phyloP scores from a whole-genome alignment of 495 filamentous ascomycete species.

The Tuber brumale region DNA sequence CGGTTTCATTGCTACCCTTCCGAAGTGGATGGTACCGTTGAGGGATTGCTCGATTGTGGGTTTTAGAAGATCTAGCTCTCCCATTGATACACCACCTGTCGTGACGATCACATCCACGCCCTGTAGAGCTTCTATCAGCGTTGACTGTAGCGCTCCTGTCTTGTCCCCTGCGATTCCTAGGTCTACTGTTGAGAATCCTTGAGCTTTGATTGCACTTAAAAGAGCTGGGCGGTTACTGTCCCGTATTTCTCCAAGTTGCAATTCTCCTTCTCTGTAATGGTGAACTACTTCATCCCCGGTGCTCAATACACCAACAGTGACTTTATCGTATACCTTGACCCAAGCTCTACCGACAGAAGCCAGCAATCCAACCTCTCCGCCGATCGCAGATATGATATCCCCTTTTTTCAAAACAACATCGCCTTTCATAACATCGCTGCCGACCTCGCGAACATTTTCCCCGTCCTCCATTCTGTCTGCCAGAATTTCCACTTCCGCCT shows the following conservation, averaged over 20 bases:
- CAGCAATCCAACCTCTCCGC: slow-evolving; percentile 84
- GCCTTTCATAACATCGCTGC: slow-evolving; percentile 71
- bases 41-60: slow-evolving; percentile 88
- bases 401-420: slow-evolving; percentile 66
- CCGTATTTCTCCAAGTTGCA: slow-evolving; percentile 76
- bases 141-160: slow-evolving; percentile 66
- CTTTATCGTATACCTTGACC: slow-evolving; percentile 69
- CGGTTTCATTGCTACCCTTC: slow-evolving; percentile 93
- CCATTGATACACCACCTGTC: slow-evolving; percentile 95
- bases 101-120: slow-evolving; percentile 80
- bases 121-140: slow-evolving; percentile 64
- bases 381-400: slow-evolving; percentile 69
- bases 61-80: slow-evolving; percentile 93
- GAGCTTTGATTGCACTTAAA: slow-evolving; percentile 65
- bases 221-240: slow-evolving; percentile 89
- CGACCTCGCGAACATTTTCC: slow-evolving; percentile 86
- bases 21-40: slow-evolving; percentile 93
- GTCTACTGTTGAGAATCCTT: slow-evolving; percentile 73
- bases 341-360: slow-evolving; percentile 72
- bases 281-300: slow-evolving; percentile 92
- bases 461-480: slow-evolving; percentile 65
- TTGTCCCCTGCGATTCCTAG: slow-evolving; percentile 82
- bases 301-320: slow-evolving; percentile 77
- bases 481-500: slow-evolving; percentile 77
- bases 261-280: slow-evolving; percentile 56